phyloP scores from a whole-genome alignment of 306 rosid genomes.

The Cicer bijugum region DNA sequence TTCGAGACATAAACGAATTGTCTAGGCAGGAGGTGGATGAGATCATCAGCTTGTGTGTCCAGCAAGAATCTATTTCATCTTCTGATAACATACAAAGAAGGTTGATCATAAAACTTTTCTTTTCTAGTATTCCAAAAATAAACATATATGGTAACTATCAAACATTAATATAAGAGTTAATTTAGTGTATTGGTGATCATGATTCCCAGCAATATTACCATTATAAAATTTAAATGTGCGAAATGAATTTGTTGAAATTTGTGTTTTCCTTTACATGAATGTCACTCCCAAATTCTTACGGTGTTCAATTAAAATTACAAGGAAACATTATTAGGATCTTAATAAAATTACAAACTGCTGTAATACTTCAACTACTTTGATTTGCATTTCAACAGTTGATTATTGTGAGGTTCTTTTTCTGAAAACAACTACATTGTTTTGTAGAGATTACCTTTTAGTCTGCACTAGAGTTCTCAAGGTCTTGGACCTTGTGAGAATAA shows the following conservation, averaged over 20 bases:
- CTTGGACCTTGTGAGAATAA: conserved; percentile 20
- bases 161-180: not conserved
- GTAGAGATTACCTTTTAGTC: not conserved
- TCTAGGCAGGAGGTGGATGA: conserved; percentile 96
- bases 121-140: conserved; percentile 20
- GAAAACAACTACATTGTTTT: not conserved
- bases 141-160: not conserved
- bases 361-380: not conserved
- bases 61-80: conserved; percentile 61
- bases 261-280: not conserved
- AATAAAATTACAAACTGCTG: not conserved
- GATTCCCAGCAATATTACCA: not conserved
- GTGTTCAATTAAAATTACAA: not conserved
- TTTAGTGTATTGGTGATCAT: conserved; percentile 3
- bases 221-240: conserved; percentile 2
- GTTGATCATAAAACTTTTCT: conserved; percentile 41
- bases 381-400: not conserved
- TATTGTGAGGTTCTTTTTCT: not conserved
- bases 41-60: conserved; percentile 70
- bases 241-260: conserved; percentile 6
- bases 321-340: not conserved
- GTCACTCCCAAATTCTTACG: not conserved
- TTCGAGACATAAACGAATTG: conserved; percentile 86
- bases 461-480: conserved; percentile 22
- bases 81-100: conserved; percentile 89